Conservation (phyloP, 2,329 filamentous ascomycete species). For the Cladophialophora chaetospira region DNA sequence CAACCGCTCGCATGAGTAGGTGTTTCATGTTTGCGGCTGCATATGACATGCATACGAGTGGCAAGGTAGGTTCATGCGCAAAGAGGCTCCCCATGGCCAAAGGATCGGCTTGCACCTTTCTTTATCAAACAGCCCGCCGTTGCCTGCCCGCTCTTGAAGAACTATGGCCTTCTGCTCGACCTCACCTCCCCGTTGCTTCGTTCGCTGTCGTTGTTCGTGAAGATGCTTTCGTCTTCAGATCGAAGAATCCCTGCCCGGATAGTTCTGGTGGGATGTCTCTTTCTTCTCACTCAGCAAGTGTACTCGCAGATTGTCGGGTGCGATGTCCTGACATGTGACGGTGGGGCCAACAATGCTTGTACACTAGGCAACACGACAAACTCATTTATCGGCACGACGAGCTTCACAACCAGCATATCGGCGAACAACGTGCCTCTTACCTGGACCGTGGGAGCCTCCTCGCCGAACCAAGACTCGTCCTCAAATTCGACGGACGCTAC, state of each 20-base stretch:
- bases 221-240: background rate
- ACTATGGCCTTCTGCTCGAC: slow-evolving; percentile 14
- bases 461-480: background rate
- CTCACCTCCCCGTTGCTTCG: background rate
- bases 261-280: slow-evolving; percentile 8
- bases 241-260: background rate
- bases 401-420: slow-evolving; percentile 19
- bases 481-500: slow-evolving; percentile 7
- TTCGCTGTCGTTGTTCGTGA: slow-evolving; percentile 9
- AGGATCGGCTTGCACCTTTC: background rate
- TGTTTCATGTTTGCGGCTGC: slow-evolving; percentile 11
- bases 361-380: slow-evolving; percentile 22
- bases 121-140: background rate
- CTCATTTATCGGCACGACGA: slow-evolving; percentile 19
- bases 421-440: slow-evolving; percentile 14
- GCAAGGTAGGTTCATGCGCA: slow-evolving; percentile 2
- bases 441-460: slow-evolving; percentile 22
- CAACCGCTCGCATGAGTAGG: slow-evolving; percentile 14
- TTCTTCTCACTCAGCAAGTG: background rate
- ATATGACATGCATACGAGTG: slow-evolving; percentile 13
- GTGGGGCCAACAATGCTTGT: slow-evolving; percentile 16
- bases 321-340: slow-evolving; percentile 19
- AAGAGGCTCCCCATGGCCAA: background rate
- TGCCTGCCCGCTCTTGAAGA: slow-evolving; percentile 3
- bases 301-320: slow-evolving; percentile 19